Conservation (phyloP, 208 protist species). For the Plasmodiophora brassicae region DNA sequence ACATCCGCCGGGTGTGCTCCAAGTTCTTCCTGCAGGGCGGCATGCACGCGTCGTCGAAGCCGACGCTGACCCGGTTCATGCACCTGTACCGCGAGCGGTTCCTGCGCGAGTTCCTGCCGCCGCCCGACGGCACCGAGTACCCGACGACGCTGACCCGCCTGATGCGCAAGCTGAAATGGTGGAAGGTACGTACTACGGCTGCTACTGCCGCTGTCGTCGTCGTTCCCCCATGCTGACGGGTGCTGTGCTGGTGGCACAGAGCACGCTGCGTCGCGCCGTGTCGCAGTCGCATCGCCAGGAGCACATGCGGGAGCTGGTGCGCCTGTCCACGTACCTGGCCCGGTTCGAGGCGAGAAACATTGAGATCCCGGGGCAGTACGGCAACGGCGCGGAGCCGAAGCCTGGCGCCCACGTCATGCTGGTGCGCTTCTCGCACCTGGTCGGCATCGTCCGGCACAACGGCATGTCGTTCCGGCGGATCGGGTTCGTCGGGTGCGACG, state of each 20-base stretch:
- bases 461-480: slow-evolving; percentile 42
- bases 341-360: slow-evolving; percentile 37
- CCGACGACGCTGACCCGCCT: slow-evolving; percentile 9
- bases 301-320: neutral
- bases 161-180: slow-evolving; percentile 30
- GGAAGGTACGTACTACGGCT: too few relatives aligned
- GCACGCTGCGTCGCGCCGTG: slow-evolving; percentile 39
- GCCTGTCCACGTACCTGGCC: slow-evolving; percentile 36
- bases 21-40: slow-evolving; percentile 18
- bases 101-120: slow-evolving; percentile 41
- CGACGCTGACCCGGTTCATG: neutral
- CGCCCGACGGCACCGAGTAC: neutral
- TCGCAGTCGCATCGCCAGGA: slow-evolving; percentile 5
- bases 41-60: neutral
- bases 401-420: slow-evolving; percentile 33
- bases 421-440: neutral
- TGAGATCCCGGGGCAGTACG: slow-evolving; percentile 45
- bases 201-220: too few relatives aligned
- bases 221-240: too few relatives aligned
- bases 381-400: slow-evolving; percentile 1
- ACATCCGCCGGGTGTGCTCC: slow-evolving; percentile 13
- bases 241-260: too few relatives aligned
- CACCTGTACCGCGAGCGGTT: neutral
- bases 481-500: slow-evolving; percentile 38
- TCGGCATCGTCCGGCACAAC: slow-evolving; percentile 34